Base-by-base conservation (phyloP, 106 monocot genomes). In the Cymbidium sinense region DNA sequence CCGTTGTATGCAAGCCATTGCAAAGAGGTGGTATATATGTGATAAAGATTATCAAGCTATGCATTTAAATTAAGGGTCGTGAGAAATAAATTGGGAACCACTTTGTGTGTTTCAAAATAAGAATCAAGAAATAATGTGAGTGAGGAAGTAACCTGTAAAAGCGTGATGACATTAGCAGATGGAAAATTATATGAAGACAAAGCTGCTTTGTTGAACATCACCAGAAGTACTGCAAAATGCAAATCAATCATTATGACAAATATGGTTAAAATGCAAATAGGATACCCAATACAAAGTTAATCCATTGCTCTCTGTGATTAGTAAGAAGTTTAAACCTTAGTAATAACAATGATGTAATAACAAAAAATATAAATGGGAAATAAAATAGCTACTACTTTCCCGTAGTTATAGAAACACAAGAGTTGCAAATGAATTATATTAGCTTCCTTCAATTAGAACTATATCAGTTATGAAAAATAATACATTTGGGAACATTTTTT, bases 201-300 rank as follows among this genome's bases (percentile, higher is more conserved):
- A 74, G 96, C 96, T 25, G 96, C 96, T 83, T 96, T 96, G 83
- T 96, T 96, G 79, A 96, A 96, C 85, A 96, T 72, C 80, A 96
- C 85, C 77, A 96, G 70, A 71, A 93, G 78, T 33, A 96, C 96
- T 96, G 94, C 82, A 94, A 83, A 74, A 76, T 35, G 47, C 12
- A 81, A 7, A 58, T 8, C 52, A 34, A 87, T 5, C 20, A 21
- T 15, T 2, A 18, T 36, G 37, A 34, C 21, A 20, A 34, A 71
- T 21, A 71, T 39, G 71, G 4, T 71, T 36, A 71, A 39, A 71
- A 71, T 30, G 7, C 10, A 67, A 31, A 67, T 67, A 11, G 28
- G 33, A 29, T 30, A 67, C 33, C 67, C 2, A 33, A 23, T 4
- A 67, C 15, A 67, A 30, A 67, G 67, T 30, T 15, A 67, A 23